These are phyloP conservation scores for Aspergillus conjunctus DNA, from an alignment of 495 filamentous ascomycete species.

Conservation along the genomic window DNA sequence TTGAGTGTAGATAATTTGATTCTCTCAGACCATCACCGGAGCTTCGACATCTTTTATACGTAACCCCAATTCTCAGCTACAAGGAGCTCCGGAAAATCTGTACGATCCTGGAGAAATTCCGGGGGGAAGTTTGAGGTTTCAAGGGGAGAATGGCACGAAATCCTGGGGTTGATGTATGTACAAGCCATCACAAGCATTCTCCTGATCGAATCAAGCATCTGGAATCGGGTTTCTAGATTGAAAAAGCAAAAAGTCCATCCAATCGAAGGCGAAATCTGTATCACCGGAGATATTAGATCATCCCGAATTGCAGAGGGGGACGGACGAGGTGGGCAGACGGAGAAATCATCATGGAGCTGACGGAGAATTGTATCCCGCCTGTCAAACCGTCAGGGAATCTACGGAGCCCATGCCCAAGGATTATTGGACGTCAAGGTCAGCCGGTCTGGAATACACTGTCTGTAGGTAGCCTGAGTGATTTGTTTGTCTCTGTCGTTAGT, in stretches of 20 bases:
- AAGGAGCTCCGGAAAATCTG: constrained; percentile 23
- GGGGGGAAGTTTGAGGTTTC: constrained; percentile 12
- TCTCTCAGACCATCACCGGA: not conserved
- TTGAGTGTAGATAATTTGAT: not conserved
- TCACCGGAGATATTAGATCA: not conserved
- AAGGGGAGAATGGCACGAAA: not conserved
- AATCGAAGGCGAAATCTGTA: constrained; percentile 1
- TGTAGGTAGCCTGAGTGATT: no score
- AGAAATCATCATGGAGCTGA: constrained; percentile 17
- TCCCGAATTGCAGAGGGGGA: not conserved
- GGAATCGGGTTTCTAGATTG: not conserved
- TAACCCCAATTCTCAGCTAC: not conserved
- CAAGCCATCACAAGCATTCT: constrained; percentile 8
- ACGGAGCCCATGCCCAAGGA: no score
- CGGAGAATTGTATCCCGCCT: constrained; percentile 33
- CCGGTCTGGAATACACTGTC: no score
- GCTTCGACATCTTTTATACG: not conserved
- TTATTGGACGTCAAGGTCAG: no score
- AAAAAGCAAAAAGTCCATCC: not conserved
- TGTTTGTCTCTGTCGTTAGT: no score
- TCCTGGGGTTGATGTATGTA: not conserved
- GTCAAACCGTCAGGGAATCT: constrained; percentile 6
- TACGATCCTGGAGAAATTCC: constrained; percentile 20
- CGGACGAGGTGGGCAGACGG: constrained; percentile 18
- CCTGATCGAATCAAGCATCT: constrained; percentile 17